phyloP scores from a whole-genome alignment of 192 early-diverging fungal species.

The Backusella australiensis region DNA sequence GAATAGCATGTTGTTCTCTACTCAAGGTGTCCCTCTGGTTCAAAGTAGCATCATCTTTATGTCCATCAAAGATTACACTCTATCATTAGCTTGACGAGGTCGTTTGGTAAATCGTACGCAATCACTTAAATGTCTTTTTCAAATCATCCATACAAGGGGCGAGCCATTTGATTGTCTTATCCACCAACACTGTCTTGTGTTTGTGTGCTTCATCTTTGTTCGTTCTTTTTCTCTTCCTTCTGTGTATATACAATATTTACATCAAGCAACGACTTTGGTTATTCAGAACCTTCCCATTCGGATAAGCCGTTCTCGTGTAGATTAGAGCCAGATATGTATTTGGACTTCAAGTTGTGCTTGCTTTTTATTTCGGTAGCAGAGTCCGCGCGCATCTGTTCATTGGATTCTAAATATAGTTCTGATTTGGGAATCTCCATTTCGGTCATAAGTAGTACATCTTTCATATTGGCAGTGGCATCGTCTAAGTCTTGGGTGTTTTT shows the following conservation, averaged over 20 bases:
- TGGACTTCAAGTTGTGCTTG: conserved; percentile 34
- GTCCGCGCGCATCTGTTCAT: conserved; percentile 64
- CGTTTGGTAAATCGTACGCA: conserved; percentile 57
- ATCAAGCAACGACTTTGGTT: conserved; percentile 32
- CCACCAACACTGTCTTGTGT: conserved; percentile 47
- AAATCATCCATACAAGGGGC: conserved; percentile 36
- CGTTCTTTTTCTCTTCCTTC: conserved; percentile 41
- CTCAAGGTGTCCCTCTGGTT: too few species aligned
- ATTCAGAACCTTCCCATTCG: conserved; percentile 33
- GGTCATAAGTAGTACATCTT: conserved; percentile 66
- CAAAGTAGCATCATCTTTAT: conserved; percentile 36
- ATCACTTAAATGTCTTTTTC: too few species aligned
- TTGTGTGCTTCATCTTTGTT: conserved; percentile 48
- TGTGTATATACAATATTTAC: conserved; percentile 41
- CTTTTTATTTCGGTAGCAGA: conserved; percentile 39
- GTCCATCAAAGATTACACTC: conserved; percentile 61
- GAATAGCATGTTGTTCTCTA: conserved; percentile 4
- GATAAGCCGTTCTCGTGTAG: background rate
- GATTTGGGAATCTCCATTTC: conserved; percentile 64
- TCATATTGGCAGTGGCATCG: conserved; percentile 60
- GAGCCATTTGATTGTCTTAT: background rate
- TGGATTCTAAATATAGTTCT: conserved; percentile 60
- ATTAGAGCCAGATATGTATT: background rate
- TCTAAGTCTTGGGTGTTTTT: conserved; percentile 36
- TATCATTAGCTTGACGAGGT: conserved; percentile 49